Conservation (phyloP, 176 grass and related monocot genomes). For the Cenchrus purpureus region DNA sequence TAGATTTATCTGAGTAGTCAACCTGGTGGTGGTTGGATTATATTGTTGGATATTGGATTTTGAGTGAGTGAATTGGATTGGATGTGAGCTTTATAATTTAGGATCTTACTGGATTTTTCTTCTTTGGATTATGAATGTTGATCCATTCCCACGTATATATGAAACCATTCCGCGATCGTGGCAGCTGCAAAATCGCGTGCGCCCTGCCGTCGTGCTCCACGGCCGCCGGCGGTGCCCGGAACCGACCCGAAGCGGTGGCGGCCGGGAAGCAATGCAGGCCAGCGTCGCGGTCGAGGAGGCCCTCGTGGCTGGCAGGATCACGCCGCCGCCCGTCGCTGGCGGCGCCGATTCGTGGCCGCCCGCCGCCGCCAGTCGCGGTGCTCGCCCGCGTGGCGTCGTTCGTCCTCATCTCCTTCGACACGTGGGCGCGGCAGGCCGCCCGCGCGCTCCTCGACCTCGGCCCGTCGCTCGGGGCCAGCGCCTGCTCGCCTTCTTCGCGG, state of each 20-base stretch:
- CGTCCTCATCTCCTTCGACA: slow-evolving; percentile 39
- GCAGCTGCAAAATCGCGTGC: slow-evolving; percentile 12
- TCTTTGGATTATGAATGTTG: too few species aligned
- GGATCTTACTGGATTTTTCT: too few species aligned
- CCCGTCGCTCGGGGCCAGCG: slow-evolving; percentile 28
- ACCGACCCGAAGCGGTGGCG: background rate
- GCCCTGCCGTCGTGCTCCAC: background rate
- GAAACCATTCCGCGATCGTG: slow-evolving; percentile 18
- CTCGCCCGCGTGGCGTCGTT: slow-evolving; percentile 32
- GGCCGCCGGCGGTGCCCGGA: background rate
- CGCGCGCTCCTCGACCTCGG: slow-evolving; percentile 42
- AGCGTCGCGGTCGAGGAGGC: slow-evolving; percentile 39
- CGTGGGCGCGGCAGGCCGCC: slow-evolving; percentile 1
- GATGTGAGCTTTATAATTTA: too few species aligned
- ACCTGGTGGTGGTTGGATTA: too few species aligned
- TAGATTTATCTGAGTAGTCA: too few species aligned
- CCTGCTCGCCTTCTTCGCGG: slow-evolving; percentile 46
- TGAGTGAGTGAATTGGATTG: too few species aligned
- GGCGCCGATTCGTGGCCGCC: slow-evolving; percentile 4
- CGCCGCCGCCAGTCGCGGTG: background rate
- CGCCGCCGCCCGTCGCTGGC: background rate
- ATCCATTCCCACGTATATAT: background rate
- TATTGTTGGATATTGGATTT: too few species aligned
- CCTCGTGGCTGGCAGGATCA: background rate
- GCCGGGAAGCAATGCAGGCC: background rate